phyloP scores from a whole-genome alignment of 2,329 filamentous ascomycete species.

The Pyrenochaeta sp. region DNA sequence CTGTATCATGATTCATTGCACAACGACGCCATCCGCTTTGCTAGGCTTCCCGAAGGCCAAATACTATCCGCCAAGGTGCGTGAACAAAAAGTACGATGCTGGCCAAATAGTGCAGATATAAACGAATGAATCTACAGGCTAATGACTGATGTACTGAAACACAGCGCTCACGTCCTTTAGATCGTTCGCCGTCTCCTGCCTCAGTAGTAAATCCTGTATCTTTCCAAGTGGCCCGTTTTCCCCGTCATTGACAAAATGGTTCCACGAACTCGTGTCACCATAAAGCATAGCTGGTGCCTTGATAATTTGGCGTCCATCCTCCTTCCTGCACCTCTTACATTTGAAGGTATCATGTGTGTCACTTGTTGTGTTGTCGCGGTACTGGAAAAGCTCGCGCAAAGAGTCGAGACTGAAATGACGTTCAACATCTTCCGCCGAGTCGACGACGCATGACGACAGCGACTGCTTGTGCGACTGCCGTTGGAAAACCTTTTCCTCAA shows the following conservation, averaged over 20 bases:
- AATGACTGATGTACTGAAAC: conserved; percentile 98
- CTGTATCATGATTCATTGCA: conserved; percentile 2
- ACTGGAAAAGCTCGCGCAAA: conserved; percentile 92
- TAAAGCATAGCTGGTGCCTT: conserved; percentile 96
- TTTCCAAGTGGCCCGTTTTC: conserved; percentile 71
- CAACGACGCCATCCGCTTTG: not conserved
- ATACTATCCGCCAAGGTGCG: not conserved
- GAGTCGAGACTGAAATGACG: conserved; percentile 94
- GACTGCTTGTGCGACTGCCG: conserved; percentile 98
- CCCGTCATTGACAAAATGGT: conserved; percentile 87
- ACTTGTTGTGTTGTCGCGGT: conserved; percentile 81
- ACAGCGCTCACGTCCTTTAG: conserved; percentile 83
- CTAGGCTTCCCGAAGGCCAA: conserved; percentile 6
- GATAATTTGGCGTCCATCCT: conserved; percentile 84
- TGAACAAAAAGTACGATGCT: not conserved
- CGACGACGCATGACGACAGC: conserved; percentile 93
- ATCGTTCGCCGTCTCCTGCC: conserved; percentile 79
- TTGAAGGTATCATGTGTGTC: conserved; percentile 99
- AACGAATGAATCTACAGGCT: conserved; percentile 6
- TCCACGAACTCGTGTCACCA: conserved; percentile 99
- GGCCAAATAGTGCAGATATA: not conserved
- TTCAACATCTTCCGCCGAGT: conserved; percentile 96
- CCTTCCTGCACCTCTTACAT: conserved; percentile 86
- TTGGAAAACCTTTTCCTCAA: conserved; percentile 99
- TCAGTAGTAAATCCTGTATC: conserved; percentile 89